Evolutionary conservation across 2,329 filamentous ascomycete genomes (phyloP).

Genomic region (Lecanoromycetidae sp.): DNA sequence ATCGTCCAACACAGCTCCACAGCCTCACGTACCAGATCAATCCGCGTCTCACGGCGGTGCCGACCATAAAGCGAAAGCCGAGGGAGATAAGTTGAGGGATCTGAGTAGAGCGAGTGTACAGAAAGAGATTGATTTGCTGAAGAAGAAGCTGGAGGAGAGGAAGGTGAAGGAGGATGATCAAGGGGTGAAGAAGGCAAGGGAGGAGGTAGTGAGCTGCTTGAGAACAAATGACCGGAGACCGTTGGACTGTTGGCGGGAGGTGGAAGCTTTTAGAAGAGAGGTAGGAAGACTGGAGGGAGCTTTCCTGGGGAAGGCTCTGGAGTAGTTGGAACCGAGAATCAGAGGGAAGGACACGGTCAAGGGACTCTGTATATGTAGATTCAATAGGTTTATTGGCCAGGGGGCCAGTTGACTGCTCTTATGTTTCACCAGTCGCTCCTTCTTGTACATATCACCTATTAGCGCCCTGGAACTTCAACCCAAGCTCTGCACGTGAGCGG

Average conservation of each 20-base stretch:
- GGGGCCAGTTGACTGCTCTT: too few relatives aligned
- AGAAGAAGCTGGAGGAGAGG: conserved; percentile 47
- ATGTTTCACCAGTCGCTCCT: too few relatives aligned
- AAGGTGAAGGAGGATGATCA: conserved; percentile 37
- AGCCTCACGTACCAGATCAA: conserved; percentile 22
- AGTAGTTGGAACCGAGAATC: conserved; percentile 20
- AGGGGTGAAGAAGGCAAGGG: conserved; percentile 38
- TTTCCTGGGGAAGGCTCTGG: conserved; percentile 38
- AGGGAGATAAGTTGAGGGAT: conserved; percentile 25
- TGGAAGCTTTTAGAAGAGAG: conserved; percentile 40
- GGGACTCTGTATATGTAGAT: neutral
- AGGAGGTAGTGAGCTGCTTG: conserved; percentile 38
- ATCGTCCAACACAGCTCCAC: conserved; percentile 2
- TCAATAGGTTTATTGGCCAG: too few relatives aligned
- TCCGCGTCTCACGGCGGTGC: conserved; percentile 13
- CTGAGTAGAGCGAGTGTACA: conserved; percentile 39
- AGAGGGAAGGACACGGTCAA: neutral
- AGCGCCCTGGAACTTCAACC: too few relatives aligned
- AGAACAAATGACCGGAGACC: conserved; percentile 39
- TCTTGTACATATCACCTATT: too few relatives aligned
- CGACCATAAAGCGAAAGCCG: conserved; percentile 24
- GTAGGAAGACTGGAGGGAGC: conserved; percentile 40
- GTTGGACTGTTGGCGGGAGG: conserved; percentile 45
- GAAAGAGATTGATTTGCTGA: conserved; percentile 48
- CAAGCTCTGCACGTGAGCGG: too few relatives aligned